These are phyloP conservation scores for Globisporangium takayamanum DNA, from an alignment of 352 stramenopile species.

Conservation along the genomic window DNA sequence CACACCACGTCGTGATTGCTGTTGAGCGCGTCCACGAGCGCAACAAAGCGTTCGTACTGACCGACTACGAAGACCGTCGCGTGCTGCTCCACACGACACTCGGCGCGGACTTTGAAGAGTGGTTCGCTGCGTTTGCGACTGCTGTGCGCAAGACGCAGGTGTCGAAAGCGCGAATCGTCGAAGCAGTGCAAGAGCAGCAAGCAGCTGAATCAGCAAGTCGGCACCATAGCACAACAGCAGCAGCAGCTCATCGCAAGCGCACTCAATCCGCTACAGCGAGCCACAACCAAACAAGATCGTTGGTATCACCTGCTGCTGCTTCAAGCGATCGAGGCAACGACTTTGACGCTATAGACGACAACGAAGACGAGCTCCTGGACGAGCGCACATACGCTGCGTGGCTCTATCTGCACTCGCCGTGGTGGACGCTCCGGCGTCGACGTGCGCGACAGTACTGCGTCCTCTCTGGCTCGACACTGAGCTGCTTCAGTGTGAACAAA, in stretches of 20 bases:
- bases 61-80: constrained; percentile 36
- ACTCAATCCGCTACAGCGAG: not conserved
- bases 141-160: constrained; percentile 32
- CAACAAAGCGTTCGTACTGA: constrained; percentile 44
- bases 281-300: too few species aligned
- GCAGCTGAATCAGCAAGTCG: not conserved
- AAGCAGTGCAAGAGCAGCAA: not conserved
- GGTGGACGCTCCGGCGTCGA: constrained; percentile 25
- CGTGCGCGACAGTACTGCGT: constrained; percentile 30
- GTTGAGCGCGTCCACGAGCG: constrained; percentile 28
- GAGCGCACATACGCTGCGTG: constrained; percentile 22
- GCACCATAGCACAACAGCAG: not conserved
- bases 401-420: constrained; percentile 31
- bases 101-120: constrained; percentile 39
- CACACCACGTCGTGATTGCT: constrained; percentile 33
- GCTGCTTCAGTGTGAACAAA: constrained; percentile 49
- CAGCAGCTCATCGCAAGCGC: not conserved
- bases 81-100: constrained; percentile 33
- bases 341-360: not conserved
- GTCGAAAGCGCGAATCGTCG: constrained; percentile 14
- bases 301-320: too few species aligned
- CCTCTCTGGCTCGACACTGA: constrained; percentile 30
- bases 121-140: constrained; percentile 30
- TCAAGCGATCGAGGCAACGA: too few species aligned
- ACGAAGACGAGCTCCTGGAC: constrained; percentile 6